phyloP scores from a whole-genome alignment of 1,284 basidiomycete species.

The Austroboletus niveus region DNA sequence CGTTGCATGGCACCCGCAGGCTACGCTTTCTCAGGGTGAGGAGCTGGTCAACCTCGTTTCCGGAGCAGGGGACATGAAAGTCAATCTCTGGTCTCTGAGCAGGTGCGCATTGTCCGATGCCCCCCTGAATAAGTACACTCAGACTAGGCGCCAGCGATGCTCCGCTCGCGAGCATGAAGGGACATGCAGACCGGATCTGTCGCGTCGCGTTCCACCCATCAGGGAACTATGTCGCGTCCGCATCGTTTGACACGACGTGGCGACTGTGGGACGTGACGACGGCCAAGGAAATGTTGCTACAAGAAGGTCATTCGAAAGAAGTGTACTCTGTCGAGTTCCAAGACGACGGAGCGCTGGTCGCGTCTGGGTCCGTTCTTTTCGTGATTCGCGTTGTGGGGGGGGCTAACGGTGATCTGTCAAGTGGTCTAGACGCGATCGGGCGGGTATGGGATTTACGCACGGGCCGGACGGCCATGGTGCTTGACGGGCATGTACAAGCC shows the following conservation, averaged over 20 bases:
- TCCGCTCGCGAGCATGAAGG: constrained; percentile 80
- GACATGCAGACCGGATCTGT: constrained; percentile 89
- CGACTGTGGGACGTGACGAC: constrained; percentile 91
- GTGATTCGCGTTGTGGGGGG: too few relatives aligned
- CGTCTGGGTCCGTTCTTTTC: constrained; percentile 68
- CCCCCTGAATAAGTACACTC: constrained; percentile 41
- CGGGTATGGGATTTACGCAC: constrained; percentile 97
- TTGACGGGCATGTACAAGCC: constrained; percentile 95
- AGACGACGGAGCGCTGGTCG: constrained; percentile 88
- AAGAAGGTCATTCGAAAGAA: constrained; percentile 98
- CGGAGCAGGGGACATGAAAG: constrained; percentile 83
- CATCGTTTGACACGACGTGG: constrained; percentile 99
- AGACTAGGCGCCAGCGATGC: constrained; percentile 41
- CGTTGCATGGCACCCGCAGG: constrained; percentile 95
- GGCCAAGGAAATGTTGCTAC: constrained; percentile 79
- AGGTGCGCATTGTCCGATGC: constrained; percentile 47
- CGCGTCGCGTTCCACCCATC: constrained; percentile 96
- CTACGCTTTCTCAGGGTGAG: constrained; percentile 76
- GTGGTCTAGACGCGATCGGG: constrained; percentile 95
- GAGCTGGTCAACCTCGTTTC: constrained; percentile 84
- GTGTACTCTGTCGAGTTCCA: constrained; percentile 97
- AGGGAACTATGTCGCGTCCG: constrained; percentile 89
- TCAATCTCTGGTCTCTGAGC: constrained; percentile 88
- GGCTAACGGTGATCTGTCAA: constrained; percentile 32
- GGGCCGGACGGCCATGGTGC: constrained; percentile 95